Conservation (phyloP, 1,284 basidiomycete genomes). For the Leccinum pachyderme region DNA sequence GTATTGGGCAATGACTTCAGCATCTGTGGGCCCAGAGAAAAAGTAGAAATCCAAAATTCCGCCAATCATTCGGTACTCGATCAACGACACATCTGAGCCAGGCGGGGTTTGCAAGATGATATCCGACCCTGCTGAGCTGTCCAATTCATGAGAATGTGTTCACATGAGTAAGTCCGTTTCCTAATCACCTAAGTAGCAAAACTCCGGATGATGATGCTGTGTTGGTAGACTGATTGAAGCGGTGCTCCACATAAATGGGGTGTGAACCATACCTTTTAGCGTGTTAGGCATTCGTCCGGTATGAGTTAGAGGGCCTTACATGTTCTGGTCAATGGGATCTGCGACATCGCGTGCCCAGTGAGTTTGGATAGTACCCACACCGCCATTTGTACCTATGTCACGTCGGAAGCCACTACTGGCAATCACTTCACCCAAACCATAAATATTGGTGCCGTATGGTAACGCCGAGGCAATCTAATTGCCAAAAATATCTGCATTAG, state of each 20-base stretch:
- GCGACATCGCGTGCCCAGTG: constrained; percentile 65
- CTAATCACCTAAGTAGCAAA: constrained; percentile 55
- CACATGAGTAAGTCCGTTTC: not conserved
- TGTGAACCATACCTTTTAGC: constrained; percentile 59
- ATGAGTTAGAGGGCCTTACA: constrained; percentile 39
- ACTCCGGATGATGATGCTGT: constrained; percentile 65
- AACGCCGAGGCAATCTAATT: constrained; percentile 61
- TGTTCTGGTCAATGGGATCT: constrained; percentile 60
- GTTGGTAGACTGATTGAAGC: constrained; percentile 48
- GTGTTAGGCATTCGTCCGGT: constrained; percentile 5
- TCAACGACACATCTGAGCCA: constrained; percentile 48
- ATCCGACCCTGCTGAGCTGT: constrained; percentile 58
- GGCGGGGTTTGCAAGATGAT: constrained; percentile 59
- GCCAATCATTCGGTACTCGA: constrained; percentile 63
- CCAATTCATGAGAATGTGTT: not conserved
- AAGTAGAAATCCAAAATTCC: constrained; percentile 72
- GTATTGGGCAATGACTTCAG: constrained; percentile 67
- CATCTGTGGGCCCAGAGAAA: constrained; percentile 64
- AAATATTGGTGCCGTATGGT: constrained; percentile 67
- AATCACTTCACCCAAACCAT: constrained; percentile 76
- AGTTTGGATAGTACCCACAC: constrained; percentile 62
- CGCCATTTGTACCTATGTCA: constrained; percentile 51
- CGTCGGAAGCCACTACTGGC: constrained; percentile 66
- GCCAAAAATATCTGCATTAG: not conserved
- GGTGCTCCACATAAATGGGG: constrained; percentile 66